Base-by-base conservation (phyloP, 371 early-diverging fungal species). In the Dinochytrium kinnereticum region DNA sequence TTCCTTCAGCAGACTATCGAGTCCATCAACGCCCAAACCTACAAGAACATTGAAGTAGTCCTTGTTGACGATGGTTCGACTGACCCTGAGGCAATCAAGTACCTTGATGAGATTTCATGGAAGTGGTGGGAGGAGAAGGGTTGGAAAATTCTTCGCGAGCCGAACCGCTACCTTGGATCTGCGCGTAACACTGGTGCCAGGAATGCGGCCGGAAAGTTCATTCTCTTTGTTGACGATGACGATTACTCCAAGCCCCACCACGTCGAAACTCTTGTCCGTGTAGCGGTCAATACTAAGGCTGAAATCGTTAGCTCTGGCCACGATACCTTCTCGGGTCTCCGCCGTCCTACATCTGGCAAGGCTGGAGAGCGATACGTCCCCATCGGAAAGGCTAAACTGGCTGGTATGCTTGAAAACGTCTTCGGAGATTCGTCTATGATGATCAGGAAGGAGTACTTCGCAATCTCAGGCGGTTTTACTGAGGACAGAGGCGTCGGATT, bases 221-320 rank as follows among this genome's bases (percentile, higher is more conserved):
- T 82, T 24, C 53, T 82, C 49, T 82, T 82, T 72, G 31, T 82
- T 31, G 81, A 82, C 44, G 81, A 82, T 57, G 81, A 80, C 53
- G 82, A 80, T 68, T 66, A 69, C 68, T 74, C 81, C 0, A 82
- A 82, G 68, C 77, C 82, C 3, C 78, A 80, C 51, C 69, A 76
- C 28, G 38, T 82, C 30, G 80, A 78, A 72, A 82, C 80, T 26
- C 51, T 82, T 19, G 69, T 81, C 40, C 51, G 64, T 26, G 82
- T 79, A 24, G 82, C 81, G 7, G 24, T 78, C 50, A 81, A 78
- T 68, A 82, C 78, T 38, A 59, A 68, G 1, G 77, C 82, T 19
- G 78, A 78, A 21, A 59, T 81, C 49, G 71, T 82, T 57, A 81
- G 81, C 39, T 51, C 77, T n/a, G 82, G 82, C 40, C 81, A 80